Conservation (phyloP, 2,329 filamentous ascomycete species). For the Claviceps spartinae region DNA sequence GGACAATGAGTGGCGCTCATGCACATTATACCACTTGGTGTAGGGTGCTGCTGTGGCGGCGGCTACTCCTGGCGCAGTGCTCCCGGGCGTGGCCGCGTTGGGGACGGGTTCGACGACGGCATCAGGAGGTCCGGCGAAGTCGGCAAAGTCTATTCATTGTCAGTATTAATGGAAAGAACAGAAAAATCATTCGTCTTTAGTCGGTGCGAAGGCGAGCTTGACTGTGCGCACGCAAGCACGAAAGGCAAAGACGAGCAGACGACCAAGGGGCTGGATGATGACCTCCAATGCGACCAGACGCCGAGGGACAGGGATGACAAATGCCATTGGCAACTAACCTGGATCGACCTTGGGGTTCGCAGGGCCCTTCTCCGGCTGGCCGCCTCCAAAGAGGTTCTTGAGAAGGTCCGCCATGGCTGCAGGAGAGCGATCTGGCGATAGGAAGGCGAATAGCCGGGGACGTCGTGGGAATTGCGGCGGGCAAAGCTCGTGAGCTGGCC, state of each 20-base stretch:
- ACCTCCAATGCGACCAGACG: background rate
- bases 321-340: conserved; percentile 35
- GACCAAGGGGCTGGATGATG: background rate
- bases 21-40: conserved; percentile 93
- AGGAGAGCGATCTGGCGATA: conserved; percentile 8
- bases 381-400: conserved; percentile 56
- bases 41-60: conserved; percentile 47
- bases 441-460: conserved; percentile 8
- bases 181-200: too few species aligned
- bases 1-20: conserved; percentile 70
- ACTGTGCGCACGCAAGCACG: background rate
- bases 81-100: conserved; percentile 32
- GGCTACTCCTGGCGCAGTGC: conserved; percentile 32
- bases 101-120: conserved; percentile 40
- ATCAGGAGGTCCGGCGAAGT: conserved; percentile 71
- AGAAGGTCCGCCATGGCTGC: conserved; percentile 43
- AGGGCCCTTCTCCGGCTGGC: conserved; percentile 35
- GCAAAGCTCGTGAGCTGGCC: conserved; percentile 4
- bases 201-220: background rate
- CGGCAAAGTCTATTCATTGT: conserved; percentile 62
- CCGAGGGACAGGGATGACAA: background rate
- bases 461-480: background rate
- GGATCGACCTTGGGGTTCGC: conserved; percentile 41
- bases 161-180: background rate
- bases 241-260: background rate